These are phyloP conservation scores for Sporothrix dimorphospora DNA, from an alignment of 2,329 filamentous ascomycete genomes.

Conservation along the genomic window DNA sequence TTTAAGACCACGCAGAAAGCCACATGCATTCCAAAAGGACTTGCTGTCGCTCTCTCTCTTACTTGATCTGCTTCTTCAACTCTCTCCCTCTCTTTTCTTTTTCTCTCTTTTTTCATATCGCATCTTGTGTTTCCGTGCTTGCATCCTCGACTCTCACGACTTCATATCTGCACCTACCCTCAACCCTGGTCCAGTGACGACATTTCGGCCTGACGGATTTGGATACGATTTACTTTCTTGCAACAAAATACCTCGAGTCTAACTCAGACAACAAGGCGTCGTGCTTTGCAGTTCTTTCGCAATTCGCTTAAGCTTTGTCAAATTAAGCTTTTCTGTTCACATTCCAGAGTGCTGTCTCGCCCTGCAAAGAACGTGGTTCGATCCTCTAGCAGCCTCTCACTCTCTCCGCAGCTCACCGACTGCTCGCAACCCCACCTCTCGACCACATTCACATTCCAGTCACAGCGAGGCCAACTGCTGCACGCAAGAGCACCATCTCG, in stretches of 20 bases:
- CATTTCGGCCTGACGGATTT: slow-evolving; percentile 22
- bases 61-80: slow-evolving; percentile 2
- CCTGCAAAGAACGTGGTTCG: slow-evolving; percentile 4
- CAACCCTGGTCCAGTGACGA: slow-evolving; percentile 16
- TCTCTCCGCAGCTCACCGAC: slow-evolving; percentile 14
- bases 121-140: slow-evolving; percentile 14
- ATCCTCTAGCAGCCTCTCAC: background rate
- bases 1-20: slow-evolving; percentile 25
- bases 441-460: slow-evolving; percentile 26
- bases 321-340: slow-evolving; percentile 24
- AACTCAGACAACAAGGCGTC: background rate
- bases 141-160: slow-evolving; percentile 1
- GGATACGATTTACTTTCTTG: background rate
- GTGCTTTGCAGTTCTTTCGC: background rate
- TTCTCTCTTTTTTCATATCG: background rate
- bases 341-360: slow-evolving; percentile 25
- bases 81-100: slow-evolving; percentile 1
- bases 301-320: background rate
- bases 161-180: background rate
- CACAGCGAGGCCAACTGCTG: background rate
- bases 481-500: background rate
- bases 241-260: slow-evolving; percentile 7
- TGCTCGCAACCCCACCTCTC: slow-evolving; percentile 23
- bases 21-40: slow-evolving; percentile 18
- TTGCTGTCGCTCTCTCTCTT: slow-evolving; percentile 8